These are phyloP conservation scores for Orbilia blumenaviensis DNA, from an alignment of 2,329 filamentous ascomycete genomes.

Conservation along the genomic window DNA sequence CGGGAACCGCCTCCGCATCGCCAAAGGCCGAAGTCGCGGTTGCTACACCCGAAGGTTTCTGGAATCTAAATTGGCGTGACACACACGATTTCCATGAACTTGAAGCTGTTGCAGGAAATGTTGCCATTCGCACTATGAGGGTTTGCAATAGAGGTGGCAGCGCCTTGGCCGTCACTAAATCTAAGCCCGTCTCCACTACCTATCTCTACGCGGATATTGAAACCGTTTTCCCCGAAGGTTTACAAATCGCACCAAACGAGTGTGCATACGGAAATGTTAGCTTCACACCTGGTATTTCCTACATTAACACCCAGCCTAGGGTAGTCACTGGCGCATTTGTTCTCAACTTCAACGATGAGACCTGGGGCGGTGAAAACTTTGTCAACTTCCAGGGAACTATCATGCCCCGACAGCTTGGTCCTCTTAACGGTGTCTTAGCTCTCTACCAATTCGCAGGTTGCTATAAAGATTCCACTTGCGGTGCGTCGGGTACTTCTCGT, in stretches of 20 bases:
- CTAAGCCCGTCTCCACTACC: slow-evolving; percentile 57
- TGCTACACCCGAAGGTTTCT: slow-evolving; percentile 60
- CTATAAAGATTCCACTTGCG: slow-evolving; percentile 59
- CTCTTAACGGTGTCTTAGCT: slow-evolving; percentile 58
- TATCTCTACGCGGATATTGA: slow-evolving; percentile 52
- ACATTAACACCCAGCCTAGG: slow-evolving; percentile 54
- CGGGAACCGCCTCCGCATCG: slow-evolving; percentile 59
- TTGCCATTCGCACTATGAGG: slow-evolving; percentile 59
- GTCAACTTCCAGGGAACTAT: slow-evolving; percentile 59
- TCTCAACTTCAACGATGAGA: slow-evolving; percentile 62
- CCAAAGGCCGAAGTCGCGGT: slow-evolving; percentile 61
- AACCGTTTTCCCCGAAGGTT: slow-evolving; percentile 46
- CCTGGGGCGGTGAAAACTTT: slow-evolving; percentile 62
- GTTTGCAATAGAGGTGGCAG: slow-evolving; percentile 62
- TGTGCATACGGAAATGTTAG: slow-evolving; percentile 60
- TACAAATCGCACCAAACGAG: slow-evolving; percentile 58
- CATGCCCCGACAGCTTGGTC: slow-evolving; percentile 60
- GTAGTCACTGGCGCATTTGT: slow-evolving; percentile 60
- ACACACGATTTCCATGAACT: slow-evolving; percentile 34
- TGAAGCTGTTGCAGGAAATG: slow-evolving; percentile 56
- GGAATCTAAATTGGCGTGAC: slow-evolving; percentile 58
- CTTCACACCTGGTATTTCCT: slow-evolving; percentile 57
- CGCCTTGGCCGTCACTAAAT: slow-evolving; percentile 61
- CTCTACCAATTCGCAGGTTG: slow-evolving; percentile 62
- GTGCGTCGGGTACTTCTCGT: slow-evolving; percentile 58